Base-by-base conservation (phyloP, 495 filamentous ascomycete species). In the Lophium mytilinum region DNA sequence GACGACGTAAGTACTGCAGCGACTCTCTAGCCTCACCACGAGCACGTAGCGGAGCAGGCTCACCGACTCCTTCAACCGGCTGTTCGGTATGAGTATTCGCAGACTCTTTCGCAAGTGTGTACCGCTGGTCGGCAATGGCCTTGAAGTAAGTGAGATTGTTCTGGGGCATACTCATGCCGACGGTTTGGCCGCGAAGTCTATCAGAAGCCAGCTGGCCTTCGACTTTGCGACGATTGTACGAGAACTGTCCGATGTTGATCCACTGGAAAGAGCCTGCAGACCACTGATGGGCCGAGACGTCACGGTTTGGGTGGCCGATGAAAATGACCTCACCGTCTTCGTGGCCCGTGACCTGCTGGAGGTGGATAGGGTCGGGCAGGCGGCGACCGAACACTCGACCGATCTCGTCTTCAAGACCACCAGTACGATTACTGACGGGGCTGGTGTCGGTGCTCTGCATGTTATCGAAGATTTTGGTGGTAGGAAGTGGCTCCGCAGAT, bases 241-340 rank as follows among this genome's bases (percentile, higher is more conserved):
- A 72, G 51, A 48, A 72, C 12, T 65, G 62, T 0, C 70, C 70
- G 18, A 72, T 68, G 55, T 70, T 69, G 19, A 60, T 57, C 70
- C 70, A 72, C 34, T 65, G 57, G 41, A 57, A 71, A 11, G 58
- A 50, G 2, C 40, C 15, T 0, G 8, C 24, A 11, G 69, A 68
- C 70, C 70, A 72, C 52, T 72, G 70, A 43, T 72, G 70, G 34
- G 70, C 70, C 19, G 69, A 67, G 12, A 72, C 61, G 45, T 72
- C 68, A 12, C 68, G 66, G 52, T 71, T 72, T 0, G 69, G 69
- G 49, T 72, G 70, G 40, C 62, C 64, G 17, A 71, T 58, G 62
- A 69, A 72, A 17, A 64, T 54, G 14, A 72, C 58, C 52, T 68
- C 58, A 33, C 70, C 70, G 42, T 70, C 60, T 37, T 55, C 57